Evolutionary conservation across 2,329 filamentous ascomycete genomes (phyloP), one percentile per base, ranked within the genome.

Genomic region (Sclerotinia borealis): DNA sequence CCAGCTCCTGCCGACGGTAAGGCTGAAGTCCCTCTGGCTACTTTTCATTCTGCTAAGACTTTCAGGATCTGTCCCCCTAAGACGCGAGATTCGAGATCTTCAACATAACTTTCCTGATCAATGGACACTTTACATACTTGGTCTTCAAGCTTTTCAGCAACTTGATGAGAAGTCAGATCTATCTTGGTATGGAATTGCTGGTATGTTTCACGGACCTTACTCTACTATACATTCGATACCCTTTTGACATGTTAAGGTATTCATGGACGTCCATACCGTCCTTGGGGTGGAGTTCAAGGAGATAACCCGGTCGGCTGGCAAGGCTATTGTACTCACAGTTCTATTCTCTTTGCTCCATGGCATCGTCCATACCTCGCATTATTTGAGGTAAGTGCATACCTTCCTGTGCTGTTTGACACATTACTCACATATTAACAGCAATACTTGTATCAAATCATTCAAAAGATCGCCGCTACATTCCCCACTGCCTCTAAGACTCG

Each of bases 121-220:
- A 72, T 92, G 88, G 85, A 91, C 90, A 72, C 76, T 96, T 64
- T 96, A 89, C 75, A 79, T 96, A 31, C 81, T 93, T 55, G 89
- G 88, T 15, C 80, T 95, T 70, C 85, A 84, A 73, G 63, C 64
- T 25, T 85, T 86, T 77, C 85, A 93, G 78, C 87, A 91, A 76
- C 82, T 80, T 66, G 84, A 84, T 63, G 78, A 86, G 67, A 88
- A 92, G 76, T 78, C 79, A 36, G 79, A 85, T 66, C 79, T 89
- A 43, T 93, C 91, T 47, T 95, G 86, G 79, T 96, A 92, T 76
- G 85, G 91, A 71, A 83, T 96, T 69, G 83, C 89, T 65, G 90
- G 91, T 90, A 75, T 49, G 55, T 37, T 10, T 5, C 43, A 27
- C 41, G 5, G 3, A 8, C 45, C 19, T 29, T 25, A 9, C 29